These are phyloP conservation scores for Limnanthes douglasii DNA, from an alignment of 345 rosid genomes.

Conservation along the genomic window DNA sequence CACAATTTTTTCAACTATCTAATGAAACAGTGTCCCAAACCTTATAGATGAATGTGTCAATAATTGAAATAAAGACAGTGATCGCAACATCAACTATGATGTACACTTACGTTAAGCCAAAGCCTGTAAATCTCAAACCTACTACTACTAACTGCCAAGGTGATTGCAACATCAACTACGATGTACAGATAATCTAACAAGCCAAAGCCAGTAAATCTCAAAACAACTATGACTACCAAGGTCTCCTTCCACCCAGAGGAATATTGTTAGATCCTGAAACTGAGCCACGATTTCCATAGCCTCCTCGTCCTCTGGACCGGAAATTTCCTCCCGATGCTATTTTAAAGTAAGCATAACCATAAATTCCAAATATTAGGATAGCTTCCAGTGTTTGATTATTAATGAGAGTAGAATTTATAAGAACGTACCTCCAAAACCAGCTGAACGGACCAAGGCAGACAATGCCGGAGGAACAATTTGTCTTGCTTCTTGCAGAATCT, in stretches of 20 bases:
- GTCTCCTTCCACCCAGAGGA: slow-evolving; percentile 58
- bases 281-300: slow-evolving; percentile 40
- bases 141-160: no score
- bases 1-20: no score
- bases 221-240: no score
- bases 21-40: no score
- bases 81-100: no score
- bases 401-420: background rate
- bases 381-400: background rate
- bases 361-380: background rate
- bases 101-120: no score
- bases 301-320: slow-evolving; percentile 70
- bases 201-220: no score
- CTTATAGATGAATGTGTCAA: no score
- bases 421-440: slow-evolving; percentile 39
- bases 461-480: slow-evolving; percentile 60
- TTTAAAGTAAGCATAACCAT: background rate
- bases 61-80: no score
- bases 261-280: slow-evolving; percentile 63
- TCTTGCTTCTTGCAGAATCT: slow-evolving; percentile 84
- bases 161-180: no score
- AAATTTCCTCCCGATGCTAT: slow-evolving; percentile 50
- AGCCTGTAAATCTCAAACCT: no score
- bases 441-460: slow-evolving; percentile 42
- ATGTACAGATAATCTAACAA: no score